Percentiles rank a stretch among this genome's conserved stretches.
phyloP scores from a whole-genome alignment of 1,284 basidiomycete genomes.

The Leccinum pachyderme region DNA sequence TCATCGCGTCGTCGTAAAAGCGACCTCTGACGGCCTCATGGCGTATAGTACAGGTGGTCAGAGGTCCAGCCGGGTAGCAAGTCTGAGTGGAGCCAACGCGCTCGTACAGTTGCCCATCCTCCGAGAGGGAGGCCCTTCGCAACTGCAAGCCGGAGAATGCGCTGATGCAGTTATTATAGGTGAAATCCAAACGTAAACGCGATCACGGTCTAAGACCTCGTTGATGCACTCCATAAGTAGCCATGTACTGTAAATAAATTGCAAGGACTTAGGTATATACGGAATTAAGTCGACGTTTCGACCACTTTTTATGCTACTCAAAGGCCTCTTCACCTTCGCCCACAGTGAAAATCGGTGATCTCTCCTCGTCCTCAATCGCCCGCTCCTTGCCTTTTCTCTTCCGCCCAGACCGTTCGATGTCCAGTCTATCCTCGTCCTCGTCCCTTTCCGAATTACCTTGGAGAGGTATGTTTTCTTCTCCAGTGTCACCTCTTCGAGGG shows the following conservation, averaged over 20 bases:
- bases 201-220: neutral
- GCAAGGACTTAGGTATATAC: neutral
- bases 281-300: neutral
- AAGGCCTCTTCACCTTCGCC: conserved; percentile 43
- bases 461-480: conserved; percentile 57
- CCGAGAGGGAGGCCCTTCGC: conserved; percentile 38
- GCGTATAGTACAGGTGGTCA: conserved; percentile 85
- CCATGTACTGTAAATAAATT: neutral
- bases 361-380: conserved; percentile 24
- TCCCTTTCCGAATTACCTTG: conserved; percentile 34
- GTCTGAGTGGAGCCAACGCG: conserved; percentile 76
- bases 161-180: conserved; percentile 65
- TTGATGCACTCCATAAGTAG: neutral
- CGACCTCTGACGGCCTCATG: conserved; percentile 46
- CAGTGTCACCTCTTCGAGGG: conserved; percentile 28
- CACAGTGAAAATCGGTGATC: conserved; percentile 43
- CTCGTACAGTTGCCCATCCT: conserved; percentile 65
- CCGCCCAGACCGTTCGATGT: conserved; percentile 29
- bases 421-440: conserved; percentile 36
- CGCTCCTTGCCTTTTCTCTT: conserved; percentile 45
- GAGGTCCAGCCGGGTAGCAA: conserved; percentile 75
- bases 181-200: conserved; percentile 48
- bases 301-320: neutral
- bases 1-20: conserved; percentile 69
- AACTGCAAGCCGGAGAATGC: conserved; percentile 50